Evolutionary conservation across 495 filamentous ascomycete genomes (phyloP).

Genomic region (Acidomyces sp.): DNA sequence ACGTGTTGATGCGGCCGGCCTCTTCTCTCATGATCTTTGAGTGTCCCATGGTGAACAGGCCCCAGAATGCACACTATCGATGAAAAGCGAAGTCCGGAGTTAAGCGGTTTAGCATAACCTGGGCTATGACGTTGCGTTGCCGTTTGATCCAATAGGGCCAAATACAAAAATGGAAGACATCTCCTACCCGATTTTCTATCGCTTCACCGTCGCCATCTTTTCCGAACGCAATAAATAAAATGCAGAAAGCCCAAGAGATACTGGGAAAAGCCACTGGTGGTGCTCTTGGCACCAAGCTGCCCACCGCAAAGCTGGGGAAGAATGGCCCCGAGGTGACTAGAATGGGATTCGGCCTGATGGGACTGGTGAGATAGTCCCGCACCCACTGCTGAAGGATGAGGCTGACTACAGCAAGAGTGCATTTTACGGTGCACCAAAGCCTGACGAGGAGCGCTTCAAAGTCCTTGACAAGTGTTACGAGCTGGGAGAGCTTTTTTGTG

Average conservation of each 20-base stretch:
- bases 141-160: no score
- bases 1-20: no score
- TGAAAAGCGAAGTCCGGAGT: no score
- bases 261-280: slow-evolving; percentile 10
- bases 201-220: no score
- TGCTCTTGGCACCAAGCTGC: slow-evolving; percentile 3
- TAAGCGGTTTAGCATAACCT: no score
- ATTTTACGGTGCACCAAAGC: slow-evolving; percentile 22
- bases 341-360: slow-evolving; percentile 44
- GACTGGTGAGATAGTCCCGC: slow-evolving; percentile 23
- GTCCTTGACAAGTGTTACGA: slow-evolving; percentile 22
- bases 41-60: no score
- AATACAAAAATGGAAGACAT: no score
- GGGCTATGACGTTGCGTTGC: no score
- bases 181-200: no score
- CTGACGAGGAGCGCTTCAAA: slow-evolving; percentile 22
- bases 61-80: no score
- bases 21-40: no score
- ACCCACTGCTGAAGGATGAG: not conserved
- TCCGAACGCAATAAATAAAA: no score
- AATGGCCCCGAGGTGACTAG: slow-evolving; percentile 36
- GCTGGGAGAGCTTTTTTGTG: slow-evolving; percentile 20
- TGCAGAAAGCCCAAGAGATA: slow-evolving; percentile 13
- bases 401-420: slow-evolving; percentile 10
- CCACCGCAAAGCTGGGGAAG: slow-evolving; percentile 6